These are phyloP conservation scores for Colletotrichum melonis DNA, from an alignment of 2,329 filamentous ascomycete genomes.

Conservation along the genomic window DNA sequence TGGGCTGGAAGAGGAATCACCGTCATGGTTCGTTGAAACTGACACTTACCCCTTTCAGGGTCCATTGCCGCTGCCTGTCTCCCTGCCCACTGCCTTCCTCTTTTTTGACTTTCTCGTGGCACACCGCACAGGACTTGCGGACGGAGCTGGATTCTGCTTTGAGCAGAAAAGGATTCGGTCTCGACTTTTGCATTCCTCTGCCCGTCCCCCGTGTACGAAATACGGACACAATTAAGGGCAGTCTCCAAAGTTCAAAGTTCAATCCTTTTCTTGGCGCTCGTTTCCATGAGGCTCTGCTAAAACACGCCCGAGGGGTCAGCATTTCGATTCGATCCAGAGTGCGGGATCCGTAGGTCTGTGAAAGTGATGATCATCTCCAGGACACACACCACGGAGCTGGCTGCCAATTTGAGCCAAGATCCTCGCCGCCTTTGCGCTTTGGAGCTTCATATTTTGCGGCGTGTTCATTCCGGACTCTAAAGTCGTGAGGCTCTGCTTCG, in stretches of 20 bases:
- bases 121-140: not conserved
- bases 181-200: not conserved
- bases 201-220: not conserved
- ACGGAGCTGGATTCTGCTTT: slow-evolving; percentile 27
- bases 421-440: slow-evolving; percentile 21
- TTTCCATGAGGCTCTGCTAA: slow-evolving; percentile 26
- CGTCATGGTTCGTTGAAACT: slow-evolving; percentile 18
- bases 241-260: slow-evolving; percentile 9
- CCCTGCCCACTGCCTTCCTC: slow-evolving; percentile 6
- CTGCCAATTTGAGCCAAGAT: slow-evolving; percentile 18
- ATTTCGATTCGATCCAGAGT: not conserved
- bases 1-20: not conserved
- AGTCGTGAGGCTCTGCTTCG: slow-evolving; percentile 12
- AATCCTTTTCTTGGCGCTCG: slow-evolving; percentile 17
- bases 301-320: slow-evolving; percentile 22
- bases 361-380: not conserved
- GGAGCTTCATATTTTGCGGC: slow-evolving; percentile 2
- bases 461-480: not conserved
- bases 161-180: slow-evolving; percentile 6
- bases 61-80: slow-evolving; percentile 26
- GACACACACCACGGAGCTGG: slow-evolving; percentile 29
- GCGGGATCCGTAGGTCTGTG: slow-evolving; percentile 10
- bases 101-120: slow-evolving; percentile 11
- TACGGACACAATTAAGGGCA: not conserved
- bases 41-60: slow-evolving; percentile 22